Base-by-base conservation (phyloP, 257 asterid species). In the Fraxinus americana region DNA sequence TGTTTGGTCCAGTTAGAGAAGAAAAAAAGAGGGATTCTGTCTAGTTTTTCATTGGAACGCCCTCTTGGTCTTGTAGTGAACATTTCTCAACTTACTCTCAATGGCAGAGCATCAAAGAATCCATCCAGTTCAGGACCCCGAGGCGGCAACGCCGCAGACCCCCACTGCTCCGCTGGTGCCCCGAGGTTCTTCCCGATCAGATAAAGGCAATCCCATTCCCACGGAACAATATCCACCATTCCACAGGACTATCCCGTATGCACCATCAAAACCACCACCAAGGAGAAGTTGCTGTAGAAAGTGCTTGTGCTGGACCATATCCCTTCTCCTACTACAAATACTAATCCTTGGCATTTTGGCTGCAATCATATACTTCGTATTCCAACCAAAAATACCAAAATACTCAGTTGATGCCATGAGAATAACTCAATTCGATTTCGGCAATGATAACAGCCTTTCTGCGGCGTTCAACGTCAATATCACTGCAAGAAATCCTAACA, bases 171-270 rank as follows among this genome's bases (percentile, higher is more conserved):
- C 98, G 0, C 81, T 96, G 48, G 89, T 93, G 48, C 82, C 89
- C 2, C 87, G 86, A 1, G 90, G 82, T 29, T 87, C 92, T 5
- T 81, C 70, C 81, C 83, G 90, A 29, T 96, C 99, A 2, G 97
- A 96, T 0, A 83, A 80, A 34, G 99, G 99, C 17, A 92, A 96
- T 10, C 99, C 98, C 17, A 92, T 93, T 10, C 99, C 98, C 0
- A 95, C 85, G 67, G 69, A 86, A 6, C 78, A 73, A 1, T 59
- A 73, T 5, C 77, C 75, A n/a, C 85, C 84, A 16, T n/a, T 52
- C 34, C 74, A 7, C 75, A 80, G 92, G 12, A 80, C 87, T 0
- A 83, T 86, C 81, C 93, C 92, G 0, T 81, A 86, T 13, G 63
- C 82, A 2, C 80, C 83, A 48, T 41, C 68, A 35, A 89, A 87